Conservation (phyloP, 345 rosid species). For the Anacardium occidentale region DNA sequence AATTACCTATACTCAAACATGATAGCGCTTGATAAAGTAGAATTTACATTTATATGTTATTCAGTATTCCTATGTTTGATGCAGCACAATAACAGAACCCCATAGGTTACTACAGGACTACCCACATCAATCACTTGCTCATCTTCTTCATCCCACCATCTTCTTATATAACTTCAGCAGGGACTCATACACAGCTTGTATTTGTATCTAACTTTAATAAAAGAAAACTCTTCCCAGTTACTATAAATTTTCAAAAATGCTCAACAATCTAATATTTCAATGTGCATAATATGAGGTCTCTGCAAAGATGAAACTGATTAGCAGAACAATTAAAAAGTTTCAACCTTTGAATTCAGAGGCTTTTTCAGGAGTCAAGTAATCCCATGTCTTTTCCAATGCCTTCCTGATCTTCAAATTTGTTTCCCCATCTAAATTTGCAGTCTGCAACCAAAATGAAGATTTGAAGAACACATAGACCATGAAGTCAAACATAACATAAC, state of each 20-base stretch:
- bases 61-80: neutral
- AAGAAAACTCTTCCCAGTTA: neutral
- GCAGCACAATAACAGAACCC: neutral
- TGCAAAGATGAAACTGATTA: slow-evolving; percentile 11
- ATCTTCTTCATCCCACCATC: neutral
- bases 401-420: slow-evolving; percentile 98
- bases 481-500: slow-evolving; percentile 4
- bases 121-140: neutral
- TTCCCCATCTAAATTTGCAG: slow-evolving; percentile 99
- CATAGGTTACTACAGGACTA: neutral
- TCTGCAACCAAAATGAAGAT: slow-evolving; percentile 48
- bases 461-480: neutral
- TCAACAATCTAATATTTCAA: neutral
- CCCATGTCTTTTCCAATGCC: slow-evolving; percentile 98
- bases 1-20: neutral
- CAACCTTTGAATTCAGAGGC: slow-evolving; percentile 88
- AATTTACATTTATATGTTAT: neutral
- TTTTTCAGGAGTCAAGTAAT: slow-evolving; percentile 85
- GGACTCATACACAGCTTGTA: neutral
- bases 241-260: neutral
- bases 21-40: neutral
- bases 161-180: neutral
- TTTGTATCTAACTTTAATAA: slow-evolving; percentile 1
- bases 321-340: slow-evolving; percentile 8
- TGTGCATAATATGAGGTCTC: neutral